Base-by-base conservation (phyloP, 2,329 filamentous ascomycete genomes). In the Ophiostoma novo-ulmi region DNA sequence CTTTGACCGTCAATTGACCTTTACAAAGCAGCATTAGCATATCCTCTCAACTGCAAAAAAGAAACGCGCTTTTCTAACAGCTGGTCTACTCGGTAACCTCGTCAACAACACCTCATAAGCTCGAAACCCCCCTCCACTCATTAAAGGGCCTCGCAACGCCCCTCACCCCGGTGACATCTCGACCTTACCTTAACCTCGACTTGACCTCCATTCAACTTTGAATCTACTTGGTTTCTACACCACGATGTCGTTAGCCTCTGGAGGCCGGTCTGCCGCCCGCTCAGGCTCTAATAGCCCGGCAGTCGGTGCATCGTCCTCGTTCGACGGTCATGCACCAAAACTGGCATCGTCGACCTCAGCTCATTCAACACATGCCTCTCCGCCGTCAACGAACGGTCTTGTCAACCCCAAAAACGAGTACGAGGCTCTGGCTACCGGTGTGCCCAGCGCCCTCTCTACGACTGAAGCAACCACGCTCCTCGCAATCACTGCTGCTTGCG, bases 401-500 rank as follows among this genome's bases (percentile, higher is more conserved):
- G 26, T 35, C 11, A 70, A 26, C 14, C 55, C 31, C 14, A 71
- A 69, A 67, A 38, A 70, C 22, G 69, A 71, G 35, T 70, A 71
- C 35, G 69, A 64, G 2, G 70, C 72, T 10, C 26, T 69, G 7
- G 72, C 72, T 2, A 70, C 73, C 22, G 72, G 44, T 41, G 65
- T 74, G 7, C 69, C 73, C 61, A 70, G 67, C 70, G n/a, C 70
- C 44, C 86, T 89, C 74, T 84, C 86, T 69, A 79, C 79, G 73
- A 78, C 78, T 69, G 87, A 89, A 78, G 81, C 83, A n/a, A 77
- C 86, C 73, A 79, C 79, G 69, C 85, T 89, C 73, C 76, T 91
- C 74, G 82, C 88, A 22, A 81, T 97, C 70, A 86, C 88, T 64
- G 84, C 88, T 74, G 88, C 87, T 70, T 93, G 91, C 77, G 78